phyloP scores from a whole-genome alignment of 306 rosid species.

The Echinosophora koreensis region DNA sequence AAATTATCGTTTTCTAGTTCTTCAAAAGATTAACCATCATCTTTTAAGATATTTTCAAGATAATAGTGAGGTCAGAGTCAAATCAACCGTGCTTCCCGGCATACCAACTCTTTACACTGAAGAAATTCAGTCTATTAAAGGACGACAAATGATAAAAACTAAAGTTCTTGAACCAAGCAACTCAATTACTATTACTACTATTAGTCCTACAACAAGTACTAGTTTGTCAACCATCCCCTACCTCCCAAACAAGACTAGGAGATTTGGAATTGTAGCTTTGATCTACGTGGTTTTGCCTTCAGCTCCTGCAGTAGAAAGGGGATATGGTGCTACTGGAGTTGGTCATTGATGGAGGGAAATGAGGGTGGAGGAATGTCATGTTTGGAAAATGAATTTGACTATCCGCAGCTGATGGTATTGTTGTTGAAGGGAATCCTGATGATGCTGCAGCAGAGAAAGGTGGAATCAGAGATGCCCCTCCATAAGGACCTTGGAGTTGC shows the following conservation, averaged over 20 bases:
- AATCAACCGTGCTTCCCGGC: slow-evolving; percentile 17
- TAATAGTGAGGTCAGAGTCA: slow-evolving; percentile 38
- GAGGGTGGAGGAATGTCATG: slow-evolving; percentile 51
- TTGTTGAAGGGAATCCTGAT: slow-evolving; percentile 95
- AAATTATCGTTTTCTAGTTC: neutral
- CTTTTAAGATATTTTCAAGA: slow-evolving; percentile 20
- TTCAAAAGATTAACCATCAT: slow-evolving; percentile 9
- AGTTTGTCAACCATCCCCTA: slow-evolving; percentile 30
- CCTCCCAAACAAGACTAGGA: slow-evolving; percentile 25
- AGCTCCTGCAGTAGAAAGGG: slow-evolving; percentile 66
- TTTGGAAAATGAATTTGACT: slow-evolving; percentile 65
- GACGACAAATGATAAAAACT: slow-evolving; percentile 33
- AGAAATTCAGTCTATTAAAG: slow-evolving; percentile 37
- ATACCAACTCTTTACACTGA: slow-evolving; percentile 43
- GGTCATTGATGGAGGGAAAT: slow-evolving; percentile 59
- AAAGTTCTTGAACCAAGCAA: slow-evolving; percentile 33
- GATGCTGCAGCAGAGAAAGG: slow-evolving; percentile 97
- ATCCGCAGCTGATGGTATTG: slow-evolving; percentile 63
- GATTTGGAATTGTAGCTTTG: slow-evolving; percentile 29
- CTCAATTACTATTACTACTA: slow-evolving; percentile 40
- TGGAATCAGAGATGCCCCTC: slow-evolving; percentile 60
- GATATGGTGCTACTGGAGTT: slow-evolving; percentile 48
- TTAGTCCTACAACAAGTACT: slow-evolving; percentile 28
- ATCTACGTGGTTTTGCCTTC: slow-evolving; percentile 48
- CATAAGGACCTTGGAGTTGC: slow-evolving; percentile 65